Percentiles rank a stretch among this genome's conserved stretches.
Evolutionary conservation across 768 basidiomycete species (phyloP).

Genomic region (Russula vinacea): DNA sequence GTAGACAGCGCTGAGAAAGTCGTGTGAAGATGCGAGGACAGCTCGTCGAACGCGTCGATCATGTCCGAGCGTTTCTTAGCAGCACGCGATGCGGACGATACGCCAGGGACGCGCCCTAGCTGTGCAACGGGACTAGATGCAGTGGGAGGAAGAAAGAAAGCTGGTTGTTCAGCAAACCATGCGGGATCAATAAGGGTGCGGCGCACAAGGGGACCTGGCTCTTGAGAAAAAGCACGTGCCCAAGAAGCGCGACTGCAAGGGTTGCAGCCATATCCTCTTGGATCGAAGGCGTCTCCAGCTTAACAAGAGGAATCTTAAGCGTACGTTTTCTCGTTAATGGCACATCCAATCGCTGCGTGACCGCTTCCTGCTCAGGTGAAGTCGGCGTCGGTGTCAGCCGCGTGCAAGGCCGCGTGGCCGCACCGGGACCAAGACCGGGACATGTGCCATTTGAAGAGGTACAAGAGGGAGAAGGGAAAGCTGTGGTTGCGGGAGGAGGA

Average conservation of each 20-base stretch:
- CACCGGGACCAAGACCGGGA: not conserved
- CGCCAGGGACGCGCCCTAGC: conserved; percentile 51
- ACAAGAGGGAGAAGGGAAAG: not conserved
- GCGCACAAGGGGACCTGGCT: conserved; percentile 77
- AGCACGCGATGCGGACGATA: conserved; percentile 49
- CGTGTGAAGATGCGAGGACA: conserved; percentile 69
- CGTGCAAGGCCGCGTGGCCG: not conserved
- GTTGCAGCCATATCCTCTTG: conserved; percentile 59
- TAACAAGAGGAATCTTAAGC: conserved; percentile 40
- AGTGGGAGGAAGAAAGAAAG: not conserved
- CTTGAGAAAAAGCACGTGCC: conserved; percentile 73
- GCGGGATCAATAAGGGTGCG: not conserved
- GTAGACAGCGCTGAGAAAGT: conserved; percentile 73
- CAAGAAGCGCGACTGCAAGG: conserved; percentile 59
- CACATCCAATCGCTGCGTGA: not conserved
- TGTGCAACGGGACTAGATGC: conserved; percentile 61
- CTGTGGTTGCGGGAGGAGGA: conserved; percentile 1
- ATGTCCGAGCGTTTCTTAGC: conserved; percentile 61
- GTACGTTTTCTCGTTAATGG: not conserved
- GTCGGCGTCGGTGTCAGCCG: too few species aligned
- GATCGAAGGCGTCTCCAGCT: conserved; percentile 51
- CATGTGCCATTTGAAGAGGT: conserved; percentile 2
- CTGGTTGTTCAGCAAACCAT: not conserved
- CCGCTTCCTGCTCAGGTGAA: conserved; percentile 9
- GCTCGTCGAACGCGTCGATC: conserved; percentile 62